Evolutionary conservation across 495 filamentous ascomycete genomes (phyloP).

Genomic region (Xanthoparmelia taractica): DNA sequence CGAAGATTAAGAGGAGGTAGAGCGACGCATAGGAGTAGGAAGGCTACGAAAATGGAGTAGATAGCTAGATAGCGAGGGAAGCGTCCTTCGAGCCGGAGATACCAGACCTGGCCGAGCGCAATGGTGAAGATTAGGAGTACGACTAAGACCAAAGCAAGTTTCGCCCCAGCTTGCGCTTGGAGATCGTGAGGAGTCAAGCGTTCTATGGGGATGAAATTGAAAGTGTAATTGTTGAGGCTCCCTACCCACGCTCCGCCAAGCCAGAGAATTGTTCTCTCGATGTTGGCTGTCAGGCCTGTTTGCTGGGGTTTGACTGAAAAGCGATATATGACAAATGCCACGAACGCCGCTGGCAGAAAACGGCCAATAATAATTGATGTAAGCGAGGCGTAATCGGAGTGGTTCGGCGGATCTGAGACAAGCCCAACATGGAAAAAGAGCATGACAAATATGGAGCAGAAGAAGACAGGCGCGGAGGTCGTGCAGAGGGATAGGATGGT

Average conservation of each 20-base stretch:
- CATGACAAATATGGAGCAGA: slow-evolving; percentile 62
- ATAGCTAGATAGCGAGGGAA: slow-evolving; percentile 63
- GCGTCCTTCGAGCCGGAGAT: slow-evolving; percentile 63
- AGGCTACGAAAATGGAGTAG: slow-evolving; percentile 54
- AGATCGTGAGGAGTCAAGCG: slow-evolving; percentile 72
- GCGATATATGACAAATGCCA: slow-evolving; percentile 64
- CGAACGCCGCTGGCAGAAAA: slow-evolving; percentile 69
- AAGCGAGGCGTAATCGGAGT: slow-evolving; percentile 47
- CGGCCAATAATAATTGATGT: slow-evolving; percentile 64
- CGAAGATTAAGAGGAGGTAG: slow-evolving; percentile 78
- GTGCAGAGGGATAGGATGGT: slow-evolving; percentile 60
- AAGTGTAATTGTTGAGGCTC: slow-evolving; percentile 73
- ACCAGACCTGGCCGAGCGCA: slow-evolving; percentile 61
- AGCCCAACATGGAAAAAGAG: slow-evolving; percentile 73
- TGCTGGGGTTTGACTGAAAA: slow-evolving; percentile 54
- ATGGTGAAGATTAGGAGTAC: slow-evolving; percentile 53
- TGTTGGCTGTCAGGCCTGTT: slow-evolving; percentile 47
- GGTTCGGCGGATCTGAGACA: slow-evolving; percentile 64
- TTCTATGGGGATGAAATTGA: slow-evolving; percentile 75
- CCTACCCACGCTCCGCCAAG: slow-evolving; percentile 70
- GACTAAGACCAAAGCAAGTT: slow-evolving; percentile 59
- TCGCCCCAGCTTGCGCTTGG: slow-evolving; percentile 66
- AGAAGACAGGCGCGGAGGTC: slow-evolving; percentile 59
- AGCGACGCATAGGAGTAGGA: slow-evolving; percentile 55
- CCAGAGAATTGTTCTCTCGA: slow-evolving; percentile 66